phyloP scores from a whole-genome alignment of 495 filamentous ascomycete genomes.

The Podospora bellae-mahoneyi region DNA sequence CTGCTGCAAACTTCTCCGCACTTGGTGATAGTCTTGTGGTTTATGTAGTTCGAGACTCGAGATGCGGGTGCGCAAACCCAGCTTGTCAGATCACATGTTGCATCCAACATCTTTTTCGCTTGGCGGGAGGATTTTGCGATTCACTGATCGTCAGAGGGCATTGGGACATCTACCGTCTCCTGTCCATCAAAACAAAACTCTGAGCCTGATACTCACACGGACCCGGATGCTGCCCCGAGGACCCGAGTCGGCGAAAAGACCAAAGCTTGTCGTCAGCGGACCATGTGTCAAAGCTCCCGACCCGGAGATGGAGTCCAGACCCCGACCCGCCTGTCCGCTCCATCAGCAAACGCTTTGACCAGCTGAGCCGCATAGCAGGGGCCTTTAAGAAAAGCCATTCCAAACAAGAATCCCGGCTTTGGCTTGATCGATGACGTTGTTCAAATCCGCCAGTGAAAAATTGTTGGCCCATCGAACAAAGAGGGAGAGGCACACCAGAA shows the following conservation, averaged over 20 bases:
- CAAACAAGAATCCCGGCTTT: not conserved
- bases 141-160: not conserved
- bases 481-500: not conserved
- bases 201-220: too few relatives aligned
- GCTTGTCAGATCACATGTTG: not conserved
- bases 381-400: not conserved
- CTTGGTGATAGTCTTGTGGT: not conserved
- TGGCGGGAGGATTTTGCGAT: not conserved
- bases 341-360: not conserved
- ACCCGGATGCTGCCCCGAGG: too few relatives aligned
- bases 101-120: not conserved
- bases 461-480: not conserved
- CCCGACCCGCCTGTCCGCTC: not conserved
- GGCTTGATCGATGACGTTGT: conserved; percentile 1
- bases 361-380: conserved; percentile 3
- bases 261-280: not conserved
- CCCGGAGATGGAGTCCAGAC: not conserved
- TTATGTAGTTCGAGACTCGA: not conserved
- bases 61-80: not conserved
- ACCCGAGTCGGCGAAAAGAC: not conserved
- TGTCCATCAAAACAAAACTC: not conserved
- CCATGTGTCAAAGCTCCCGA: not conserved
- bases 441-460: not conserved
- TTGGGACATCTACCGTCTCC: not conserved
- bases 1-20: not conserved